A percentile compares a stretch with the other conserved stretches of the same genome.
phyloP scores from a whole-genome alignment of 192 early-diverging fungal genomes.

The Rhizoclosmatium globosum region DNA sequence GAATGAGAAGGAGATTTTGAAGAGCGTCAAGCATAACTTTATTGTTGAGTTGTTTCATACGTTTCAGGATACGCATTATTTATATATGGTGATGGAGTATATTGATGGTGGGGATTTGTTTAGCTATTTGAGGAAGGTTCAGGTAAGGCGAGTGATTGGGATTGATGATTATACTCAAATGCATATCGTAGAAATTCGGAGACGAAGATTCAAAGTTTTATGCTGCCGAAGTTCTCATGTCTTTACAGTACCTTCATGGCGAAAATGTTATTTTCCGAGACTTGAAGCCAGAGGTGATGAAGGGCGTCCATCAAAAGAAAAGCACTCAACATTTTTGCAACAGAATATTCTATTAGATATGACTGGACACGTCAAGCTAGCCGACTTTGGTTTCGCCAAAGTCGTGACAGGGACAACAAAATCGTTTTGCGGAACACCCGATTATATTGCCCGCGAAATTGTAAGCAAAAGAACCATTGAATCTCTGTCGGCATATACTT shows the following conservation, averaged over 20 bases:
- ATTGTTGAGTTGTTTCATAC: conserved; percentile 62
- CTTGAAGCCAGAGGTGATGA: conserved; percentile 73
- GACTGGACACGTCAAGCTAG: conserved; percentile 93
- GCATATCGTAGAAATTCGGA: conserved; percentile 61
- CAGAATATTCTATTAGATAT: conserved; percentile 94
- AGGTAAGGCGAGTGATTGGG: conserved; percentile 36
- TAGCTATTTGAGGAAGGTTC: conserved; percentile 48
- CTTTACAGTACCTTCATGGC: conserved; percentile 79
- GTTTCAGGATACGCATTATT: conserved; percentile 57
- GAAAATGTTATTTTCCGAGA: conserved; percentile 81
- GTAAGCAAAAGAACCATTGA: background rate
- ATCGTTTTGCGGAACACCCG: conserved; percentile 98
- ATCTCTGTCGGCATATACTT: too few species aligned
- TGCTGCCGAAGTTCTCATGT: conserved; percentile 75
- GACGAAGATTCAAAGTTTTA: conserved; percentile 81
- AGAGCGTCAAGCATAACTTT: conserved; percentile 56
- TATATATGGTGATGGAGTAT: conserved; percentile 67
- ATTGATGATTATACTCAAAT: background rate
- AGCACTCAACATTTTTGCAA: background rate
- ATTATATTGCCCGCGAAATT: conserved; percentile 94
- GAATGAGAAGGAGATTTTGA: conserved; percentile 67
- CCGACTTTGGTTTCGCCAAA: conserved; percentile 97
- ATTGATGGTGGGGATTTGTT: conserved; percentile 66
- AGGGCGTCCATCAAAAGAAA: background rate
- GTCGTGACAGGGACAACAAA: conserved; percentile 90